These are phyloP conservation scores for Stellera chamaejasme DNA, from an alignment of 345 rosid genomes.

Conservation along the genomic window DNA sequence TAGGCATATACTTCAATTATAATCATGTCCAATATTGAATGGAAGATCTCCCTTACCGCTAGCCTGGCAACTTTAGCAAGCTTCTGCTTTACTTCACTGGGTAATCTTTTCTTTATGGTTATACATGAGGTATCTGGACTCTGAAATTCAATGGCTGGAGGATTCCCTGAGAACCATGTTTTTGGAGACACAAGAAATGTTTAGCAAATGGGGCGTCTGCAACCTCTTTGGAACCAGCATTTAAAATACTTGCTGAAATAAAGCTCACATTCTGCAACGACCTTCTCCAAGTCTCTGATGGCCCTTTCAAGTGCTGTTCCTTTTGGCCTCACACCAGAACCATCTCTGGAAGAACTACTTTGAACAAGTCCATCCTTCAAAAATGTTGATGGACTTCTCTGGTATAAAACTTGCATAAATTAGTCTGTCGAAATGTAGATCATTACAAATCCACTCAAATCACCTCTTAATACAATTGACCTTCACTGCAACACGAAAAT, in stretches of 20 bases:
- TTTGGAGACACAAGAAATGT: neutral
- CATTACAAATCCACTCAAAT: neutral
- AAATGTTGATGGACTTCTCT: constrained; percentile 17
- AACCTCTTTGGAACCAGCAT: constrained; percentile 1
- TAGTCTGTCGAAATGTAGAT: constrained; percentile 4
- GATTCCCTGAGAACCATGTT: constrained; percentile 19
- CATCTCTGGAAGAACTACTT: constrained; percentile 5
- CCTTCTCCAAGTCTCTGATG: constrained; percentile 32
- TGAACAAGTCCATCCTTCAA: constrained; percentile 1
- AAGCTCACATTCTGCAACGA: constrained; percentile 31
- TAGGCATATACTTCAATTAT: neutral
- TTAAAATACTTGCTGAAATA: neutral
- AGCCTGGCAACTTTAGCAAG: constrained; percentile 40
- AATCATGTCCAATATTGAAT: neutral
- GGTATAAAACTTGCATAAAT: constrained; percentile 9
- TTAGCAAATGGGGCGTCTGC: constrained; percentile 1
- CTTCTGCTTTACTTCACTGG: constrained; percentile 32
- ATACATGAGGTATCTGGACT: constrained; percentile 21
- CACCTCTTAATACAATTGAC: neutral
- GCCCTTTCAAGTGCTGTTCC: constrained; percentile 29
- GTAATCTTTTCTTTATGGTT: constrained; percentile 26
- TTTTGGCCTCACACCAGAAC: constrained; percentile 16
- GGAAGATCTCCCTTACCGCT: constrained; percentile 14
- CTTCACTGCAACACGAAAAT: neutral
- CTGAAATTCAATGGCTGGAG: constrained; percentile 16